Percentiles rank a stretch among this genome's conserved stretches.
Evolutionary conservation across 2,329 filamentous ascomycete species (phyloP).

Genomic region (Metarhizium album): DNA sequence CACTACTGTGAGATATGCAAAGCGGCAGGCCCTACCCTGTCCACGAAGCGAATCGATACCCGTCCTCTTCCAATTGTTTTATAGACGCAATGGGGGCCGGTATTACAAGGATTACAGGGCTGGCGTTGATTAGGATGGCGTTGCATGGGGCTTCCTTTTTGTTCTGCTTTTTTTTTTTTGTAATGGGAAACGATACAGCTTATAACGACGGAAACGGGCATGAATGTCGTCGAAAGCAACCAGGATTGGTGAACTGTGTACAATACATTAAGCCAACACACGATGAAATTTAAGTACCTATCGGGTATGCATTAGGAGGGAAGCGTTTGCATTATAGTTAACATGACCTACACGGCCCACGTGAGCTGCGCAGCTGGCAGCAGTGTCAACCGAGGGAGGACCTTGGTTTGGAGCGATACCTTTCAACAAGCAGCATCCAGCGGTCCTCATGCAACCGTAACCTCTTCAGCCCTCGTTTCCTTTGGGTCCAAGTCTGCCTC

Average conservation of each 20-base stretch:
- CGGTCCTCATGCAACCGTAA: too few species aligned
- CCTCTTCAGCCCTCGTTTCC: too few species aligned
- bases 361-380: not conserved
- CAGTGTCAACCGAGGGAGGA: not conserved
- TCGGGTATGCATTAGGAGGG: not conserved
- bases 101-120: not conserved
- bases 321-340: not conserved
- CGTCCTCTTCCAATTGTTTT: not conserved
- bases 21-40: not conserved
- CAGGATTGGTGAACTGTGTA: not conserved
- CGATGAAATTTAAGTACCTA: not conserved
- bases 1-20: not conserved
- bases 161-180: not conserved
- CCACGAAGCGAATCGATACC: not conserved
- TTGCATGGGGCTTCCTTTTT: not conserved
- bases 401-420: too few species aligned
- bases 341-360: not conserved
- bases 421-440: too few species aligned
- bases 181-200: not conserved
- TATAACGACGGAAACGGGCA: not conserved
- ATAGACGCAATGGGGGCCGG: not conserved
- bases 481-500: too few species aligned
- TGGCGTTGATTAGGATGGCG: not conserved
- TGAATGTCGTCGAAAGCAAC: not conserved
- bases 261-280: not conserved